A percentile compares a stretch with the other conserved stretches of the same genome.
Conservation (phyloP, 2,329 filamentous ascomycete genomes). For the Monosporascus sp. region DNA sequence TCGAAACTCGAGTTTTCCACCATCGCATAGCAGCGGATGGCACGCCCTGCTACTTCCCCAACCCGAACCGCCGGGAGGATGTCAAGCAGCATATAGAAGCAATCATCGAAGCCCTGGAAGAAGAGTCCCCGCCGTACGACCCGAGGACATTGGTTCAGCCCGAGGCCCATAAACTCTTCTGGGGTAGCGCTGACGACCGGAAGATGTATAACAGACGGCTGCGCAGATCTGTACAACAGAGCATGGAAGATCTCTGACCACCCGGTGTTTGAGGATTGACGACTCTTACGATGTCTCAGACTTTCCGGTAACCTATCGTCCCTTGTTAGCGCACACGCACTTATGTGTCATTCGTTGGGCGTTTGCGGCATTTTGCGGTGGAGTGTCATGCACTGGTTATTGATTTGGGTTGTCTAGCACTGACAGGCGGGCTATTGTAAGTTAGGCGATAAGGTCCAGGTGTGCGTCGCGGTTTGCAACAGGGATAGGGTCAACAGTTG, state of each 20-base stretch:
- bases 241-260: conserved; percentile 50
- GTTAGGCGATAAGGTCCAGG: no score
- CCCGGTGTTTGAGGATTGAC: neutral
- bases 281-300: neutral
- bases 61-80: conserved; percentile 60
- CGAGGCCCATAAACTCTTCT: conserved; percentile 81
- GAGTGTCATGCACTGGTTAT: no score
- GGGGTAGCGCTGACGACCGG: conserved; percentile 74
- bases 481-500: no score
- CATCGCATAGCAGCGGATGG: conserved; percentile 78
- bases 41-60: conserved; percentile 75
- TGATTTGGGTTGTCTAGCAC: no score
- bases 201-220: conserved; percentile 81
- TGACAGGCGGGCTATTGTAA: no score
- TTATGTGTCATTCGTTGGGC: no score
- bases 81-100: conserved; percentile 78
- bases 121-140: conserved; percentile 83
- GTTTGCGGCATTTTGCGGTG: no score
- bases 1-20: conserved; percentile 81
- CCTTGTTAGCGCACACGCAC: neutral
- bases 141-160: conserved; percentile 82
- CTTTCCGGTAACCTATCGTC: neutral
- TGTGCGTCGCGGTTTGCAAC: no score
- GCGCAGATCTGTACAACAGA: conserved; percentile 69
- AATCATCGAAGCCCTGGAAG: conserved; percentile 77